These are phyloP conservation scores for Ascomycota sp. DNA, from an alignment of 2,329 filamentous ascomycete genomes.

Conservation along the genomic window DNA sequence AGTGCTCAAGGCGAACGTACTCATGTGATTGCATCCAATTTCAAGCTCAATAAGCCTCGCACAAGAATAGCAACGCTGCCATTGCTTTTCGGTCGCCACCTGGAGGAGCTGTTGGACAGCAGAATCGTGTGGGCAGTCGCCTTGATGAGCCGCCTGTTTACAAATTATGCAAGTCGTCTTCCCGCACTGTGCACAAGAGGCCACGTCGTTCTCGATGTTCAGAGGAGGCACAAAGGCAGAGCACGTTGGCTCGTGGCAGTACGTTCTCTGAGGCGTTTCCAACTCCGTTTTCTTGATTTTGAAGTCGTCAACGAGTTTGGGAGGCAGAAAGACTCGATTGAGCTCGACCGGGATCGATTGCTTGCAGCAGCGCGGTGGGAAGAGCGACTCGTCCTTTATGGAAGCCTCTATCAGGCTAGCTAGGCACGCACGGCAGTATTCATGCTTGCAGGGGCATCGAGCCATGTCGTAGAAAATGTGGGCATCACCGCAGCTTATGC, in stretches of 20 bases:
- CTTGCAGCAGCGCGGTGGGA: slow-evolving; percentile 30
- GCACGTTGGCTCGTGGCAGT: slow-evolving; percentile 23
- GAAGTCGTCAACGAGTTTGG: slow-evolving; percentile 8
- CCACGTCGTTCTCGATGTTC: slow-evolving; percentile 12
- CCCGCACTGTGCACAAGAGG: slow-evolving; percentile 19
- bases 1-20: slow-evolving; percentile 14
- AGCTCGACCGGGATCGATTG: slow-evolving; percentile 15
- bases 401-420: slow-evolving; percentile 16
- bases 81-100: slow-evolving; percentile 18
- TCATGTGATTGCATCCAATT: slow-evolving; percentile 31
- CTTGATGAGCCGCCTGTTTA: slow-evolving; percentile 22
- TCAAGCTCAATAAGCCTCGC: slow-evolving; percentile 21
- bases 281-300: slow-evolving; percentile 24
- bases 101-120: slow-evolving; percentile 16
- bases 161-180: slow-evolving; percentile 25
- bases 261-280: slow-evolving; percentile 23
- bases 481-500: neutral
- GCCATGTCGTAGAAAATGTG: neutral
- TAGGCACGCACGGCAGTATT: slow-evolving; percentile 29
- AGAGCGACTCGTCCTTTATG: slow-evolving; percentile 24
- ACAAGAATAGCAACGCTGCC: slow-evolving; percentile 27
- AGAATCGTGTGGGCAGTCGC: slow-evolving; percentile 23
- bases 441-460: slow-evolving; percentile 18
- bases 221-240: slow-evolving; percentile 20
- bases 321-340: slow-evolving; percentile 13